Evolutionary conservation across 2,329 filamentous ascomycete genomes (phyloP).

Genomic region (Ophiostoma fasciatum): DNA sequence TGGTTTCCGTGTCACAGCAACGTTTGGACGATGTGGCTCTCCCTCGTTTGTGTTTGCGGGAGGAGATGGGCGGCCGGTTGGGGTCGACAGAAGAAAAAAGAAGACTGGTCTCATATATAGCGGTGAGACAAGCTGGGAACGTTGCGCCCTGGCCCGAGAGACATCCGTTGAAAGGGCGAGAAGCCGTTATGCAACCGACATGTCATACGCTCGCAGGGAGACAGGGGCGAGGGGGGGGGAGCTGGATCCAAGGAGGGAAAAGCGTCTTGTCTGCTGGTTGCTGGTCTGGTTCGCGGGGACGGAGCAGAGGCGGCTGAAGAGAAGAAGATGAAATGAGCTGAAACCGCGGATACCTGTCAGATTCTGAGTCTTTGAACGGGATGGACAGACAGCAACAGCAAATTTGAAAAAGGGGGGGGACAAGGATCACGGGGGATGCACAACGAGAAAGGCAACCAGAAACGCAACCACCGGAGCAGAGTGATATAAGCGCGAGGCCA

Average conservation of each 20-base stretch:
- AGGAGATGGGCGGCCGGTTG: neutral
- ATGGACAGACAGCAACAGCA: no score
- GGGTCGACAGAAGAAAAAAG: neutral
- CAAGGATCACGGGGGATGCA: no score
- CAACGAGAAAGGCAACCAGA: neutral
- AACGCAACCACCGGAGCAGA: neutral
- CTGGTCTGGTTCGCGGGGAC: no score
- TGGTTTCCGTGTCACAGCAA: neutral
- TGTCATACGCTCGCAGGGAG: conserved; percentile 6
- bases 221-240: neutral
- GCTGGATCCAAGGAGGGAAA: no score
- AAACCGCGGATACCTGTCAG: no score
- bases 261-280: no score
- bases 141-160: neutral
- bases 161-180: neutral
- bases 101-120: conserved; percentile 6
- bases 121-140: neutral
- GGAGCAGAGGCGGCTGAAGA: no score
- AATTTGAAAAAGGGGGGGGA: no score
- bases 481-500: no score
- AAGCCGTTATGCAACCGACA: conserved; percentile 2
- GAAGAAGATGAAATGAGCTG: no score
- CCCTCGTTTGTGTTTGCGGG: neutral
- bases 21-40: conserved; percentile 1
- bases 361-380: no score